Percentiles rank a stretch among this genome's conserved stretches.
These are phyloP conservation scores for Ogataea populi-albae DNA, from an alignment of 805 yeast genomes.

Conservation along the genomic window DNA sequence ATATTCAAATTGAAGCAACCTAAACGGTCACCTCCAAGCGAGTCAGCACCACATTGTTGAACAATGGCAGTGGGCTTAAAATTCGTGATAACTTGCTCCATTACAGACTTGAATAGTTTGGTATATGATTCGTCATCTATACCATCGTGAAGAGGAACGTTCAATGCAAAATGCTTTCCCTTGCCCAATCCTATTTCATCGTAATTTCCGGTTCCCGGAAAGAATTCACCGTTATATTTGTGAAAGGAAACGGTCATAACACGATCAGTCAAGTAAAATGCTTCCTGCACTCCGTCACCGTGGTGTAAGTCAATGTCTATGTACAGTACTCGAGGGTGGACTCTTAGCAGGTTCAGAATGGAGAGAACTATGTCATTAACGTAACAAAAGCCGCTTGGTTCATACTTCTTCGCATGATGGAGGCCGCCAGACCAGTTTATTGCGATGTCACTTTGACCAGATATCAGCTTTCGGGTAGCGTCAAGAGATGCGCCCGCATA, in stretches of 20 bases:
- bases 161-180: constrained; percentile 84
- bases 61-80: constrained; percentile 93
- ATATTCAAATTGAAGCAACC: constrained; percentile 94
- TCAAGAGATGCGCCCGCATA: constrained; percentile 94
- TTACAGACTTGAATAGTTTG: constrained; percentile 72
- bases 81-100: constrained; percentile 86
- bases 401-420: constrained; percentile 93
- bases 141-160: constrained; percentile 93
- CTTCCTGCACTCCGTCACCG: constrained; percentile 98
- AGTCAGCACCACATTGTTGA: constrained; percentile 97
- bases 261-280: constrained; percentile 89
- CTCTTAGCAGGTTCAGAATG: constrained; percentile 76
- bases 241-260: constrained; percentile 97
- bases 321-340: constrained; percentile 89
- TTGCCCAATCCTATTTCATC: constrained; percentile 86
- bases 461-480: constrained; percentile 81
- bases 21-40: constrained; percentile 85
- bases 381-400: constrained; percentile 94
- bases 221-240: constrained; percentile 89
- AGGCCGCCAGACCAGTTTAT: constrained; percentile 96
- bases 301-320: constrained; percentile 95
- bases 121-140: constrained; percentile 88
- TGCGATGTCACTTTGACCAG: constrained; percentile 89
- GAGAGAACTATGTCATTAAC: constrained; percentile 92
- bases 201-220: constrained; percentile 95